Evolutionary conservation across 441 rosid genomes (phyloP).

Genomic region (Breynia disticha): DNA sequence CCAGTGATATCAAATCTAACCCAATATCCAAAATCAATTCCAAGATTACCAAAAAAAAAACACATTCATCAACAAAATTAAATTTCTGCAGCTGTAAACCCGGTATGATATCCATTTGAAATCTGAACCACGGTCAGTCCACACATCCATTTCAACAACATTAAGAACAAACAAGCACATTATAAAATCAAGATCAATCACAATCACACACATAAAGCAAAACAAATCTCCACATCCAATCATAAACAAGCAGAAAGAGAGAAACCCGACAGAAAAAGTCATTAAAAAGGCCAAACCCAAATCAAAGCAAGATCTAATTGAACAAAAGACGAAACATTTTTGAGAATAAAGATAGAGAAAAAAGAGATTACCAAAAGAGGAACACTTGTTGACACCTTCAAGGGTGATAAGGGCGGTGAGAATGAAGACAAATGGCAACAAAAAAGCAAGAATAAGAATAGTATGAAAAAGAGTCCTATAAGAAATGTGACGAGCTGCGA

Average conservation of each 20-base stretch:
- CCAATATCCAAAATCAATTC: no score
- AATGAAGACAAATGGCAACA: slow-evolving; percentile 97
- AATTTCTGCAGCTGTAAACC: no score
- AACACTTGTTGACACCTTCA: slow-evolving; percentile 99
- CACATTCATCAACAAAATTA: no score
- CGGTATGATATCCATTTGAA: no score
- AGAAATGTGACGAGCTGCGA: slow-evolving; percentile 99
- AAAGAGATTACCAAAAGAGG: slow-evolving; percentile 69
- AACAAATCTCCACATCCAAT: neutral
- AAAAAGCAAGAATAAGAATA: slow-evolving; percentile 89
- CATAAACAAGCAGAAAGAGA: neutral
- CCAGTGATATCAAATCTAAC: no score
- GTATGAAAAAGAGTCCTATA: slow-evolving; percentile 93
- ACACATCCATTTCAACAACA: no score
- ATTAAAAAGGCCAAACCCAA: slow-evolving; percentile 4
- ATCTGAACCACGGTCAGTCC: no score
- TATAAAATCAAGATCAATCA: neutral
- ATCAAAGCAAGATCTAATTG: slow-evolving; percentile 8
- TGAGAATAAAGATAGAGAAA: neutral
- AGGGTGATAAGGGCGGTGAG: slow-evolving; percentile 96
- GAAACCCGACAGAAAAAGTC: neutral
- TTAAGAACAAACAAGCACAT: no score
- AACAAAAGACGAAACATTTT: slow-evolving; percentile 1
- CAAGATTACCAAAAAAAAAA: no score
- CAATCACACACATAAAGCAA: neutral